Evolutionary conservation across 1,284 basidiomycete genomes (phyloP), one percentile per base, ranked within the genome.

Genomic region (Tetrapyrgos nigripes): DNA sequence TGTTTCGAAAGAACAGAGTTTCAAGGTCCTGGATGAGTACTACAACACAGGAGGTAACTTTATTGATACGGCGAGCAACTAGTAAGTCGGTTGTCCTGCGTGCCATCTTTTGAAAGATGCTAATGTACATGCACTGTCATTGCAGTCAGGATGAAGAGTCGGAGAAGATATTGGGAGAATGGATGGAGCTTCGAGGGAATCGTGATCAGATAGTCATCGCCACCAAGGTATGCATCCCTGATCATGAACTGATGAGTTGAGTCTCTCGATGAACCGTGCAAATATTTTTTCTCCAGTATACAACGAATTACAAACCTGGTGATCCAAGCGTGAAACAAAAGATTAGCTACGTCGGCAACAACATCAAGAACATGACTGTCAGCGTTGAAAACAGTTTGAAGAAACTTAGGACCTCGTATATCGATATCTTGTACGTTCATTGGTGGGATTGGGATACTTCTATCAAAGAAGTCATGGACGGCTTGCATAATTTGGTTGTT

Each of bases 141-240:
- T 48, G 43, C 35, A 85, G 83, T 59, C 81, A 83, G 55, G 75
- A 81, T 37, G 83, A 80, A 48, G 68, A 76, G 2, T 82, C 78
- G 3, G 85, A 87, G 62, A 66, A 69, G 37, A 79, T 83, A 56
- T 79, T 87, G 35, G 86, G 85, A 1, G 83, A 83, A 66, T 87
- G 86, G 85, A 79, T 76, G 40, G 79, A 83, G 55, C 46, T 65
- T 9, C 74, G 80, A 4, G 77, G 75, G 0, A 84, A 79, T 37
- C 77, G 85, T 6, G 83, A 88, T 62, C 81, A 85, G 64, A 70
- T 82, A 10, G 79, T 84, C 51, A 73, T 86, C 48, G 83, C 83
- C 1, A 86, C 82, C 14, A 86, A 87, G 51, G 51, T 44, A n/a
- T n/a, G 37, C 21, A 43, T 49, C 17, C 3, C 11, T 70, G 80